phyloP scores from a whole-genome alignment of 2,329 filamentous ascomycete genomes.

The Xylariaceae sp. region DNA sequence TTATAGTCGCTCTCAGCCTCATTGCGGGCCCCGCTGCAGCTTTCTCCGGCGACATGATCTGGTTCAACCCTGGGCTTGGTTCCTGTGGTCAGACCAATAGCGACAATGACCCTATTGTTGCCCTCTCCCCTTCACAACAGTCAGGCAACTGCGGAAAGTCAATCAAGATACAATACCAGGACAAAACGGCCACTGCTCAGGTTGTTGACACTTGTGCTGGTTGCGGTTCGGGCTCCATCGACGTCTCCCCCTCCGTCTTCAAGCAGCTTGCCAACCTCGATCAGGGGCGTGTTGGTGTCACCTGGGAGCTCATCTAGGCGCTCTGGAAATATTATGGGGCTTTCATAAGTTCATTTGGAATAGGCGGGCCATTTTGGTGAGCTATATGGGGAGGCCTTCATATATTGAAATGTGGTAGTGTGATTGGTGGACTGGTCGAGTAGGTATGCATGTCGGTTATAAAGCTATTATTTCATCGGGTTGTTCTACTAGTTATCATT shows the following conservation, averaged over 20 bases:
- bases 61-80: slow-evolving; percentile 33
- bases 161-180: slow-evolving; percentile 34
- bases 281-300: slow-evolving; percentile 31
- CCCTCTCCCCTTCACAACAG: slow-evolving; percentile 30
- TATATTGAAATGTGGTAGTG: no score
- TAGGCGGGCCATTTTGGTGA: no score
- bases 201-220: slow-evolving; percentile 40
- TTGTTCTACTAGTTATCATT: no score
- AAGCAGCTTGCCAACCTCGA: slow-evolving; percentile 19
- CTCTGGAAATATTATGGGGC: no score
- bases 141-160: slow-evolving; percentile 34
- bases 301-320: slow-evolving; percentile 32
- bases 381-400: no score
- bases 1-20: slow-evolving; percentile 23
- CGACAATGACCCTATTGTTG: slow-evolving; percentile 31
- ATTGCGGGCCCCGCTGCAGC: slow-evolving; percentile 25
- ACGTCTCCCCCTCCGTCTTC: slow-evolving; percentile 39
- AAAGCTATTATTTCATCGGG: no score
- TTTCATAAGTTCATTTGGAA: no score
- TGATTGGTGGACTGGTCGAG: no score
- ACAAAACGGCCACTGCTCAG: slow-evolving; percentile 31
- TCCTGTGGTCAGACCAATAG: slow-evolving; percentile 31
- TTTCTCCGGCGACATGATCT: slow-evolving; percentile 36
- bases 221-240: slow-evolving; percentile 33
- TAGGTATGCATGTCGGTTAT: no score